Evolutionary conservation across 2,329 filamentous ascomycete species (phyloP).

Genomic region (Colletotrichum tofieldiae): DNA sequence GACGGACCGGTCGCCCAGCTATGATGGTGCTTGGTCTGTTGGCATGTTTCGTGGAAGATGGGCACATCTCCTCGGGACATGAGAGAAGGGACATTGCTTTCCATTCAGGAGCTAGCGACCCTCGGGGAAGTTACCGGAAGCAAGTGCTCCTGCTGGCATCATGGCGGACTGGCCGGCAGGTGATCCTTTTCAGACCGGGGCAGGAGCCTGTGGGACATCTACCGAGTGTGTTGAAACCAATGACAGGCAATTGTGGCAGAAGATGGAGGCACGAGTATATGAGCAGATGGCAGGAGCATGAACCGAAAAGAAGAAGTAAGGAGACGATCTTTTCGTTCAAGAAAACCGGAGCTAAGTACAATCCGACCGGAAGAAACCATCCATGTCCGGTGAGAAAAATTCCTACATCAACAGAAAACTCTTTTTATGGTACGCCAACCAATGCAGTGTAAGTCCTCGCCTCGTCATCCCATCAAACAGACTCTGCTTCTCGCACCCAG

Average conservation of each 20-base stretch:
- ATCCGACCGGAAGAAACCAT: conserved; percentile 42
- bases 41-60: conserved; percentile 7
- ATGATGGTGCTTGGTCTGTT: conserved; percentile 11
- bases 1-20: conserved; percentile 26
- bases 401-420: conserved; percentile 48
- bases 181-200: background rate
- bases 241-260: background rate
- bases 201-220: background rate
- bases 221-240: background rate
- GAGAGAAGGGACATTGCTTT: background rate
- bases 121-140: background rate
- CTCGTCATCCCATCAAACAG: conserved; percentile 65
- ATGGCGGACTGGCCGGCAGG: background rate
- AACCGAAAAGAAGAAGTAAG: conserved; percentile 8
- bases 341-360: conserved; percentile 41
- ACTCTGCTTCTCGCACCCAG: conserved; percentile 56
- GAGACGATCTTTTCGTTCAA: conserved; percentile 28
- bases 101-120: background rate
- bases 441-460: conserved; percentile 66
- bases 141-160: background rate
- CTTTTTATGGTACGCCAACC: conserved; percentile 63
- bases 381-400: conserved; percentile 33
- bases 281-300: background rate
- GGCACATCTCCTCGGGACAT: too few relatives aligned
- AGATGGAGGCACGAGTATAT: background rate